Evolutionary conservation across 1,284 basidiomycete species (phyloP).

Genomic region (Malassezia slooffiae): DNA sequence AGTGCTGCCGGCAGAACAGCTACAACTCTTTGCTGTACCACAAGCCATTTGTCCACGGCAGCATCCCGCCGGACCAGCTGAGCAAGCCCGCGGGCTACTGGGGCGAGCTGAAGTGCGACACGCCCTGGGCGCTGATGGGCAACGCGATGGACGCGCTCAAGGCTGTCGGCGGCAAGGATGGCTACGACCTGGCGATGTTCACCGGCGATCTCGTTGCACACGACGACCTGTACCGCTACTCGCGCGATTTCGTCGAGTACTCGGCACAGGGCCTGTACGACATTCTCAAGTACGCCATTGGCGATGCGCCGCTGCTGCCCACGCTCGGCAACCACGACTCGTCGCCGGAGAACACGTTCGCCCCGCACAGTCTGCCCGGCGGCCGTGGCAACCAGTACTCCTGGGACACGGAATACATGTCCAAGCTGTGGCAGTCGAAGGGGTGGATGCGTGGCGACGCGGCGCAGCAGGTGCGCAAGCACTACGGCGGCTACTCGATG

Average conservation of each 20-base stretch:
- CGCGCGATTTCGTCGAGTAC: conserved; percentile 35
- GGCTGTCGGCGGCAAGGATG: conserved; percentile 52
- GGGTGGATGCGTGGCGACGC: conserved; percentile 59
- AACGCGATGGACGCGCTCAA: conserved; percentile 61
- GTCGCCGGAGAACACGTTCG: conserved; percentile 27
- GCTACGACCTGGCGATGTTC: conserved; percentile 60
- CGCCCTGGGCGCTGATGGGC: conserved; percentile 57
- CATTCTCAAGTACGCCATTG: conserved; percentile 24
- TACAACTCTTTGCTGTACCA: conserved; percentile 48
- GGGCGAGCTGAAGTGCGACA: conserved; percentile 53
- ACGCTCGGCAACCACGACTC: conserved; percentile 45
- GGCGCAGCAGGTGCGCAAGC: conserved; percentile 55
- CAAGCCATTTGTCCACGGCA: conserved; percentile 47
- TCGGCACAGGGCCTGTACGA: conserved; percentile 43
- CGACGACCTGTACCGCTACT: conserved; percentile 36
- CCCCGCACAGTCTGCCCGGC: conserved; percentile 28
- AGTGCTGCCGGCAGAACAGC: conserved; percentile 59
- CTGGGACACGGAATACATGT: conserved; percentile 42
- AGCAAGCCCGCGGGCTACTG: conserved; percentile 30
- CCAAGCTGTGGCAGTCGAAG: conserved; percentile 46
- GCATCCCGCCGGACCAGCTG: conserved; percentile 21
- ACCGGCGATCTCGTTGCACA: conserved; percentile 64
- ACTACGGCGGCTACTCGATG: conserved; percentile 67
- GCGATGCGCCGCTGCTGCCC: conserved; percentile 33
- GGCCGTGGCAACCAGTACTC: conserved; percentile 23